These are phyloP conservation scores for Phoma sp. DNA, from an alignment of 2,329 filamentous ascomycete genomes.

Conservation along the genomic window DNA sequence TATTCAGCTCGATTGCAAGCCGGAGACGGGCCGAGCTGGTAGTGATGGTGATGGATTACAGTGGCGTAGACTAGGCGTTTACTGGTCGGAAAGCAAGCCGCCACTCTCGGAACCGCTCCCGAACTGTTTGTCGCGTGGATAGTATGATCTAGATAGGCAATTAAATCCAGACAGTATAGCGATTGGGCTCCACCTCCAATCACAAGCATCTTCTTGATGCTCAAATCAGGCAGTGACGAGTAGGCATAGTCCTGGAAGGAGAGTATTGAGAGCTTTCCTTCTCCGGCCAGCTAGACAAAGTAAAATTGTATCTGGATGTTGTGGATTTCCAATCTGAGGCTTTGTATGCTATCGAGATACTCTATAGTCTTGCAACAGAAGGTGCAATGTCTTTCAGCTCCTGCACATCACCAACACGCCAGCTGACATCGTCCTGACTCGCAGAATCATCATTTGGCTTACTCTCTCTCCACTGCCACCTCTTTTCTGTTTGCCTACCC, in stretches of 20 bases:
- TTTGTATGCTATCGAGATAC: background rate
- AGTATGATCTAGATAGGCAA: conserved; percentile 2
- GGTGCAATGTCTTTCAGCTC: conserved; percentile 29
- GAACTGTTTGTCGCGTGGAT: background rate
- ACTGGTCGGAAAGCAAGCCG: conserved; percentile 3
- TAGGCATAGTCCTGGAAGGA: no score
- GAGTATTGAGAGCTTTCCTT: no score
- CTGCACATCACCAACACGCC: conserved; percentile 51
- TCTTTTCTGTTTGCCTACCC: conserved; percentile 50
- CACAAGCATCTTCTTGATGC: background rate
- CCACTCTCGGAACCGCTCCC: conserved; percentile 4
- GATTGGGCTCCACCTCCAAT: background rate
- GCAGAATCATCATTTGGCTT: conserved; percentile 22
- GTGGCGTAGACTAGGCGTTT: background rate
- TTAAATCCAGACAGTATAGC: conserved; percentile 1
- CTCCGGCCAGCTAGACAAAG: no score
- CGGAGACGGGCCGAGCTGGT: background rate
- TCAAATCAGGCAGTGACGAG: no score
- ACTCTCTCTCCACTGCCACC: conserved; percentile 61
- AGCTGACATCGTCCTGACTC: conserved; percentile 51
- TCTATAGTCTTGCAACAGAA: conserved; percentile 25
- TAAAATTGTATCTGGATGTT: no score
- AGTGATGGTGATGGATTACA: background rate
- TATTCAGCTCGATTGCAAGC: conserved; percentile 1
- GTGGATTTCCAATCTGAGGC: conserved; percentile 10